A percentile compares a stretch with the other conserved stretches of the same genome.
Conservation (phyloP, 257 asterid species). For the Jacaranda copaia region DNA sequence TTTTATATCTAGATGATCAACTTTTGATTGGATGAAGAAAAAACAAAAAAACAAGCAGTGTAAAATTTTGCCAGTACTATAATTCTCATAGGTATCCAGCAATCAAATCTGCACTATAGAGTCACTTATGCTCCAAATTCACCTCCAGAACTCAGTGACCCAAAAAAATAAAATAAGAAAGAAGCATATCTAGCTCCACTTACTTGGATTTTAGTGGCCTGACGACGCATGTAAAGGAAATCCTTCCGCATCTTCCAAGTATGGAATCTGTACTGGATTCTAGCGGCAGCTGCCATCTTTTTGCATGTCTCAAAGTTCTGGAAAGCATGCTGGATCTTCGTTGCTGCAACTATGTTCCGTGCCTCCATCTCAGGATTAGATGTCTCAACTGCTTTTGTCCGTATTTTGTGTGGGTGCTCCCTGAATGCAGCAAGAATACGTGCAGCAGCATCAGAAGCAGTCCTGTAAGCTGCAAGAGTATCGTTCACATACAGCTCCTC, state of each 20-base stretch:
- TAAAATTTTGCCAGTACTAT: not conserved
- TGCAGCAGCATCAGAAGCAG: conserved; percentile 99
- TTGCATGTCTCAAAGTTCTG: conserved; percentile 73
- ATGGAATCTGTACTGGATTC: conserved; percentile 86
- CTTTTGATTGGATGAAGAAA: not conserved
- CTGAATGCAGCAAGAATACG: conserved; percentile 95
- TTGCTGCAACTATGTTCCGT: conserved; percentile 84
- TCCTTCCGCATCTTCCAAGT: conserved; percentile 89
- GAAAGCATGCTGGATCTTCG: conserved; percentile 98
- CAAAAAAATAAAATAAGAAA: not conserved
- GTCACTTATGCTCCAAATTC: not conserved
- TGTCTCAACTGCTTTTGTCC: conserved; percentile 53
- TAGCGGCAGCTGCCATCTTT: conserved; percentile 84
- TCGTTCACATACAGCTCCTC: conserved; percentile 83
- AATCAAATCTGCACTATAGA: not conserved
- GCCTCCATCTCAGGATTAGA: conserved; percentile 86
- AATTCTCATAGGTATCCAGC: not conserved
- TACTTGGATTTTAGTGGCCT: conserved; percentile 88
- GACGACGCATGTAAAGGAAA: conserved; percentile 85
- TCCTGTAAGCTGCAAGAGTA: conserved; percentile 86
- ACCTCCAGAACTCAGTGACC: not conserved
- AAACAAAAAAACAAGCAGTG: not conserved
- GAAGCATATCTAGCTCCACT: conserved; percentile 27
- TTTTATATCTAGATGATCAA: not conserved
- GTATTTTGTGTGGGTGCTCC: conserved; percentile 72